A percentile compares a stretch with the other conserved stretches of the same genome.
Evolutionary conservation across 768 basidiomycete species (phyloP).

Genomic region (Pulveroboletus sp.): DNA sequence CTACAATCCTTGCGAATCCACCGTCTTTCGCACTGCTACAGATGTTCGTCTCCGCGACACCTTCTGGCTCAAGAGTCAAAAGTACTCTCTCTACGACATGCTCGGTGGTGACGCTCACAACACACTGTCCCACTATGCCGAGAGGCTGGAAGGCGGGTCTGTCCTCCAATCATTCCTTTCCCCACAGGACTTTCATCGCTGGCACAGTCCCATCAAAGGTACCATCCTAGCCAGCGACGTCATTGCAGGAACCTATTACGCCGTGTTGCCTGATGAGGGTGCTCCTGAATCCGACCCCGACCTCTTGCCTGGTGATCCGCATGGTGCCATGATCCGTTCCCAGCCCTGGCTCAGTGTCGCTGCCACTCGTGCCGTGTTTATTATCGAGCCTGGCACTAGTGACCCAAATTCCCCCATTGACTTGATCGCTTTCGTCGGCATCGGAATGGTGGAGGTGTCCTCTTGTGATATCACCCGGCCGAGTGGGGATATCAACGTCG

Average conservation of each 20-base stretch:
- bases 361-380: slow-evolving; percentile 51
- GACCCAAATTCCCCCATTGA: slow-evolving; percentile 46
- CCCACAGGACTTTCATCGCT: slow-evolving; percentile 54
- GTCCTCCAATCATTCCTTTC: slow-evolving; percentile 46
- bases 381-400: slow-evolving; percentile 52
- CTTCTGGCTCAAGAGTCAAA: slow-evolving; percentile 60
- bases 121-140: too few species aligned
- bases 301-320: slow-evolving; percentile 8
- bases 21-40: slow-evolving; percentile 31
- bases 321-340: slow-evolving; percentile 22
- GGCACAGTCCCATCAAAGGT: slow-evolving; percentile 55
- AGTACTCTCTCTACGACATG: slow-evolving; percentile 59
- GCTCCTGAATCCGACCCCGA: neutral
- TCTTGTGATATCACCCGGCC: neutral
- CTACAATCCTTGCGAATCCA: slow-evolving; percentile 53
- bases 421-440: slow-evolving; percentile 49
- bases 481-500: neutral
- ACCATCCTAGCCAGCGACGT: slow-evolving; percentile 34
- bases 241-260: slow-evolving; percentile 10
- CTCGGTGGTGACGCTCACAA: too few species aligned
- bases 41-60: slow-evolving; percentile 40
- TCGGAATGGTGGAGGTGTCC: slow-evolving; percentile 65
- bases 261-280: slow-evolving; percentile 9
- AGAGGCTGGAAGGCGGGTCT: too few species aligned
- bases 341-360: slow-evolving; percentile 42